These are phyloP conservation scores for Aspergillus viridinutans DNA, from an alignment of 2,329 filamentous ascomycete species.

Conservation along the genomic window DNA sequence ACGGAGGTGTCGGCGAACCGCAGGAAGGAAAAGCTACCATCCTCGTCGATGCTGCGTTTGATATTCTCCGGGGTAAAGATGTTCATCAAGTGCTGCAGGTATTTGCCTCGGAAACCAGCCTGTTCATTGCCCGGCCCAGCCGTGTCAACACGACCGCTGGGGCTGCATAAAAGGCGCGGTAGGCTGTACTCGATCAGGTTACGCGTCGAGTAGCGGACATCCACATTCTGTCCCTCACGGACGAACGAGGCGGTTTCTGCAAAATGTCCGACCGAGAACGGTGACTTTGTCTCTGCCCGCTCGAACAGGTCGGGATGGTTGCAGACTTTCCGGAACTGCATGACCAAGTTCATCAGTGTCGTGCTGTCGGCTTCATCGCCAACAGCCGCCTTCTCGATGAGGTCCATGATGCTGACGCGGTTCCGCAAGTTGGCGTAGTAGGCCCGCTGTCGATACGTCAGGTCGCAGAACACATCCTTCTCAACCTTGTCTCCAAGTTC, in stretches of 20 bases:
- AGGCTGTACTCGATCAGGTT: conserved; percentile 81
- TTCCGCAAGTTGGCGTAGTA: conserved; percentile 90
- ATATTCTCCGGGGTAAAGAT: conserved; percentile 83
- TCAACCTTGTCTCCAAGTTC: conserved; percentile 99
- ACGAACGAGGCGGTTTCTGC: conserved; percentile 95
- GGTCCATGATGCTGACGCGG: conserved; percentile 97
- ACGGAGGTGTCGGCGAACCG: conserved; percentile 77
- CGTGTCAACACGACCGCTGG: conserved; percentile 70
- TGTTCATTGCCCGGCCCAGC: conserved; percentile 67
- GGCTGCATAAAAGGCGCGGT: conserved; percentile 76
- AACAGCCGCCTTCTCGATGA: conserved; percentile 93
- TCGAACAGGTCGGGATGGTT: conserved; percentile 98
- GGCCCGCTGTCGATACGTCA: conserved; percentile 92
- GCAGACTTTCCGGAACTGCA: conserved; percentile 99
- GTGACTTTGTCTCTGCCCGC: conserved; percentile 83
- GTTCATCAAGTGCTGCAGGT: conserved; percentile 77
- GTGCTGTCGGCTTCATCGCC: conserved; percentile 93
- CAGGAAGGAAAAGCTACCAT: conserved; percentile 79
- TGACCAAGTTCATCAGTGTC: conserved; percentile 97
- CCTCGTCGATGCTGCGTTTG: conserved; percentile 55
- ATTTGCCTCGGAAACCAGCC: conserved; percentile 77
- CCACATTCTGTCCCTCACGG: conserved; percentile 75
- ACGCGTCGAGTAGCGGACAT: conserved; percentile 81
- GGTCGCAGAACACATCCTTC: conserved; percentile 89
- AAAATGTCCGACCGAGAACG: conserved; percentile 78